Conservation (phyloP, 1,284 basidiomycete genomes). For the Anthracocystis panici-leucophaei region DNA sequence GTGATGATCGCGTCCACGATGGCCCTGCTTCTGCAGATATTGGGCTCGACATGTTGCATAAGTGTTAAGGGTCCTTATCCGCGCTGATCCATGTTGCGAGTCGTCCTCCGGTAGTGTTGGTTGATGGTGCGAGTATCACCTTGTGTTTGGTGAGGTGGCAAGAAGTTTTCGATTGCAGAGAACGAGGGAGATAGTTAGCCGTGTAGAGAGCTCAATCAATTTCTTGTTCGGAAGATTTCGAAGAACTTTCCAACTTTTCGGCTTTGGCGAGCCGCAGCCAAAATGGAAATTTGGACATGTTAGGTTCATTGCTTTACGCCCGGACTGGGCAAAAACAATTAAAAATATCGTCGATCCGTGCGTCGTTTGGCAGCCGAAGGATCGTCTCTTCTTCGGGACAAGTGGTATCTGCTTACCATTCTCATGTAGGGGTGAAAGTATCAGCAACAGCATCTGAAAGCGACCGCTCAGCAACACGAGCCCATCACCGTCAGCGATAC, state of each 20-base stretch:
- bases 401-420: slow-evolving; percentile 7
- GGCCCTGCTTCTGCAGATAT: slow-evolving; percentile 28
- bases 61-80: background rate
- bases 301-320: background rate
- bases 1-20: background rate
- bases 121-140: background rate
- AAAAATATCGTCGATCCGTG: too few species aligned
- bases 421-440: background rate
- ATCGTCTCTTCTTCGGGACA: background rate
- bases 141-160: background rate
- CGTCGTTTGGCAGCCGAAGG: too few species aligned
- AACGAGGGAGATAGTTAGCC: slow-evolving; percentile 11
- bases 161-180: background rate
- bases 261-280: slow-evolving; percentile 28
- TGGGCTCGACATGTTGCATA: slow-evolving; percentile 10
- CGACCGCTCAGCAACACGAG: background rate
- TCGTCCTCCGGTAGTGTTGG: background rate
- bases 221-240: slow-evolving; percentile 24
- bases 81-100: background rate
- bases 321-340: too few species aligned
- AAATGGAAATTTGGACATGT: background rate
- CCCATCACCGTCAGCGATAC: too few species aligned
- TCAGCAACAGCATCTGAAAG: background rate
- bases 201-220: slow-evolving; percentile 9
- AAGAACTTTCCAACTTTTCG: slow-evolving; percentile 18